A percentile compares a stretch with the other conserved stretches of the same genome.
Evolutionary conservation across 106 monocot species (phyloP).

Genomic region (Narthecium ossifragum): DNA sequence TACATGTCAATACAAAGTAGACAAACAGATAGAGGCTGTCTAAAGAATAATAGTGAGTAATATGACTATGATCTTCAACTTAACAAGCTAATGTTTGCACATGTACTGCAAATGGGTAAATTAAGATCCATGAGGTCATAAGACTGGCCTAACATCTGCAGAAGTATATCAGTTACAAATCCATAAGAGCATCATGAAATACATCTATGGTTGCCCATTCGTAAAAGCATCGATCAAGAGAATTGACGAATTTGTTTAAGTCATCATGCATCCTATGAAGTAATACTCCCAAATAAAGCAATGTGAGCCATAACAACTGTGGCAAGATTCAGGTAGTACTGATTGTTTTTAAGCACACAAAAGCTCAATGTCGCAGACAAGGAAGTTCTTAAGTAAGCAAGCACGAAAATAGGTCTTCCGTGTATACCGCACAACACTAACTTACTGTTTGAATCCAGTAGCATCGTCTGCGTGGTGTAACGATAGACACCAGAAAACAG

Average conservation of each 20-base stretch:
- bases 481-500: neutral
- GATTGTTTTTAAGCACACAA: conserved; percentile 22
- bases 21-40: too few species aligned
- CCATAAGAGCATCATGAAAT: too few species aligned
- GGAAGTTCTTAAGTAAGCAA: conserved; percentile 9
- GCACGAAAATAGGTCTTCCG: conserved; percentile 3
- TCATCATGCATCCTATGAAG: conserved; percentile 13
- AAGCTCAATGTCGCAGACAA: neutral
- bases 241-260: neutral
- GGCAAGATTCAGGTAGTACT: conserved; percentile 9
- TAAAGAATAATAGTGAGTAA: too few species aligned
- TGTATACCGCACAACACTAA: neutral
- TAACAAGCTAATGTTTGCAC: too few species aligned
- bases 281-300: conserved; percentile 4
- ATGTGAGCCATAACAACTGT: conserved; percentile 1
- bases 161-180: conserved; percentile 15
- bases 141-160: conserved; percentile 3
- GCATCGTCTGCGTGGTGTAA: conserved; percentile 6
- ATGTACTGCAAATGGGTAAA: too few species aligned
- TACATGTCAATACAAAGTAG: too few species aligned
- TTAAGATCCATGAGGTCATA: neutral
- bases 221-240: neutral
- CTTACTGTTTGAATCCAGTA: conserved; percentile 6
- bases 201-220: neutral
- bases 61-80: too few species aligned